Conservation (phyloP, 441 rosid species). For the Populus hybrid region DNA sequence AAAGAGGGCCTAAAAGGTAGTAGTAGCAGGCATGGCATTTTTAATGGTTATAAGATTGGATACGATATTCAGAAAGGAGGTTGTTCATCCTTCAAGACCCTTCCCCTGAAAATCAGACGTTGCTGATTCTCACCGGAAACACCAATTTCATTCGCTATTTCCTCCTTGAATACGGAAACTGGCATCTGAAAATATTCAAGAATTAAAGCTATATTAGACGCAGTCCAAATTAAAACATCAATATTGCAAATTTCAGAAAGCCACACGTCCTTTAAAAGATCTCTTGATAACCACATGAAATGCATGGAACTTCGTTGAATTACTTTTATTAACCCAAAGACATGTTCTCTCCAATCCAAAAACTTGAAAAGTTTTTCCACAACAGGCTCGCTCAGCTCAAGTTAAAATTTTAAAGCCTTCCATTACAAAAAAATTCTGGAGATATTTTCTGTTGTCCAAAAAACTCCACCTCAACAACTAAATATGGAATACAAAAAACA, state of each 20-base stretch:
- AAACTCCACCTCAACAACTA: background rate
- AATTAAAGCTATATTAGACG: background rate
- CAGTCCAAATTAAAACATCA: background rate
- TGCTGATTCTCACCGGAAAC: slow-evolving; percentile 90
- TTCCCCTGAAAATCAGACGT: slow-evolving; percentile 88
- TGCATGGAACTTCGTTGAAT: background rate
- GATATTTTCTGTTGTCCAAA: background rate
- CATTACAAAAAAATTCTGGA: background rate
- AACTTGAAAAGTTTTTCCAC: background rate
- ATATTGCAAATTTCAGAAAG: background rate
- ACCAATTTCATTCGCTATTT: slow-evolving; percentile 64
- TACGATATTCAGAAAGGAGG: slow-evolving; percentile 92
- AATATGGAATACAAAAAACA: background rate
- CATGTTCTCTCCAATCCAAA: background rate
- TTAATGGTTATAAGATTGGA: slow-evolving; percentile 33
- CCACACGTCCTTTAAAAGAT: background rate
- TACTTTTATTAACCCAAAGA: background rate
- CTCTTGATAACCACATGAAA: background rate
- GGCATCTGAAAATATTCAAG: slow-evolving; percentile 49
- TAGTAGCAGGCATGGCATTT: background rate
- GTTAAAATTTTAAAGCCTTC: no score
- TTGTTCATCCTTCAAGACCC: slow-evolving; percentile 91
- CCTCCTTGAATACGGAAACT: slow-evolving; percentile 81
- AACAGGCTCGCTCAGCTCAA: no score
- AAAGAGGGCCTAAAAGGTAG: background rate